These are phyloP conservation scores for Mycena vitilis DNA, from an alignment of 768 basidiomycete genomes.

Conservation along the genomic window DNA sequence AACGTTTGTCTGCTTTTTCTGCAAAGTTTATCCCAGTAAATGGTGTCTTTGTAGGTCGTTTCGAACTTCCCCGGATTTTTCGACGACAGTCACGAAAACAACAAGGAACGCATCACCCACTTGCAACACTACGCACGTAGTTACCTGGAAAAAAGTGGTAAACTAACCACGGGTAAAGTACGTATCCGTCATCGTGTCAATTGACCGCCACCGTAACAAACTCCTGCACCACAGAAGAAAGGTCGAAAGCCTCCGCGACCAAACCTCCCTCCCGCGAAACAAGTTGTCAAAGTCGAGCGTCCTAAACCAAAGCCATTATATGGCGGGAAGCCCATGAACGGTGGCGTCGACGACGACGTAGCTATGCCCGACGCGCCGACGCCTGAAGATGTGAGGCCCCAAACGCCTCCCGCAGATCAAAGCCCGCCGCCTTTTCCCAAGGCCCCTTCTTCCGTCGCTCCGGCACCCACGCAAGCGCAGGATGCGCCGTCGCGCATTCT, in stretches of 20 bases:
- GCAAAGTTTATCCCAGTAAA: not conserved
- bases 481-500: not conserved
- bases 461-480: not conserved
- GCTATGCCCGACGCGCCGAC: conserved; percentile 6
- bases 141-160: conserved; percentile 24
- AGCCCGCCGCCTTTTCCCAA: not conserved
- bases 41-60: not conserved
- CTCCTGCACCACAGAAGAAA: not conserved
- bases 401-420: not conserved
- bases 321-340: not conserved
- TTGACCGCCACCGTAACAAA: not conserved
- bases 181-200: not conserved
- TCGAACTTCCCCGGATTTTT: conserved; percentile 9
- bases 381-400: not conserved
- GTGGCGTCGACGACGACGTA: not conserved
- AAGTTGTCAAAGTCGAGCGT: conserved; percentile 4
- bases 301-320: conserved; percentile 15
- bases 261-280: not conserved
- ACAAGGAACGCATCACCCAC: not conserved
- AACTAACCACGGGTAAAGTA: conserved; percentile 2
- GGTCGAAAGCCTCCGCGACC: not conserved
- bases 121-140: conserved; percentile 14
- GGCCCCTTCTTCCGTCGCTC: not conserved
- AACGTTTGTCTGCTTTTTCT: not conserved
- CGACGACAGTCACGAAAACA: not conserved